Evolutionary conservation across 345 rosid genomes (phyloP).

Genomic region (Ricinus communis): DNA sequence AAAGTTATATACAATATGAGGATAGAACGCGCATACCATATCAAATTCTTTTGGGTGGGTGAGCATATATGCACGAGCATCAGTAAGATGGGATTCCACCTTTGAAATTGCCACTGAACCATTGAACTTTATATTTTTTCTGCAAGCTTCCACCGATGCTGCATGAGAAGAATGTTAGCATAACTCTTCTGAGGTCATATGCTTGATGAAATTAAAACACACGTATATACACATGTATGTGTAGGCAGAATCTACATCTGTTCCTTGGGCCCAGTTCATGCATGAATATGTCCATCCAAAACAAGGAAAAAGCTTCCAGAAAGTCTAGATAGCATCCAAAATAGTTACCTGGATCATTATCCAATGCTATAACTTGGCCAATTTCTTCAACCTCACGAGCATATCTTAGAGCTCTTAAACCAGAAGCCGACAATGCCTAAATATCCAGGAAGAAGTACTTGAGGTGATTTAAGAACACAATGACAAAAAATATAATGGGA

Average conservation of each 20-base stretch:
- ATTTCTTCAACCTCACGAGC: conserved; percentile 90
- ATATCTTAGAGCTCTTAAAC: conserved; percentile 91
- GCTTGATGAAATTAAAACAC: neutral
- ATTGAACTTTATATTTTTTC: conserved; percentile 86
- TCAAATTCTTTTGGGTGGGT: conserved; percentile 94
- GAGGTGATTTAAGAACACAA: neutral
- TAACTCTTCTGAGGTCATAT: neutral
- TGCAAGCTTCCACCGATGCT: conserved; percentile 94
- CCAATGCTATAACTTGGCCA: conserved; percentile 92
- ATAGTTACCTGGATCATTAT: conserved; percentile 79
- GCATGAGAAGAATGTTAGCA: conserved; percentile 16
- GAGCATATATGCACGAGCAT: conserved; percentile 96
- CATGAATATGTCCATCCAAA: neutral
- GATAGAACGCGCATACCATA: conserved; percentile 53
- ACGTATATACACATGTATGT: no score
- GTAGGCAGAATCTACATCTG: neutral
- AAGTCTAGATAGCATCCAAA: neutral
- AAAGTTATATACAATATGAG: neutral
- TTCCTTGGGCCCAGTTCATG: neutral
- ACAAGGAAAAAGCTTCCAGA: conserved; percentile 10
- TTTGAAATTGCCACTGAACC: conserved; percentile 80
- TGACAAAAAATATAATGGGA: neutral
- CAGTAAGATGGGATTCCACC: conserved; percentile 92
- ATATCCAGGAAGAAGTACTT: conserved; percentile 17
- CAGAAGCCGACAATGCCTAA: conserved; percentile 96